Evolutionary conservation across 2,329 filamentous ascomycete genomes (phyloP).

Genomic region (Colletotrichum scovillei): DNA sequence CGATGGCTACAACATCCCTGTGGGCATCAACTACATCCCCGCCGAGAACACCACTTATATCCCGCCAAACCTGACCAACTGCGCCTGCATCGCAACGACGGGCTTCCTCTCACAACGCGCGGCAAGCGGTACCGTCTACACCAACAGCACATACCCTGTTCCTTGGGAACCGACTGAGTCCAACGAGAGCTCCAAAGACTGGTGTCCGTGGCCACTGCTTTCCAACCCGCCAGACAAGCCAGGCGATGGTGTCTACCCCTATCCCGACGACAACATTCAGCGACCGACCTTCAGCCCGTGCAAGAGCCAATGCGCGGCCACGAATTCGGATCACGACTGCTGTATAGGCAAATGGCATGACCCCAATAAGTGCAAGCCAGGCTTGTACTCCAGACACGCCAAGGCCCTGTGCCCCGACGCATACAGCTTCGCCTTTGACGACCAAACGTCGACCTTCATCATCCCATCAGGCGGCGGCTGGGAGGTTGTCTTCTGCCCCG

Average conservation of each 20-base stretch:
- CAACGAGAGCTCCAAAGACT: conserved; percentile 67
- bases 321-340: conserved; percentile 75
- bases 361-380: conserved; percentile 72
- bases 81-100: conserved; percentile 78
- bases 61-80: conserved; percentile 81
- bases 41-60: conserved; percentile 73
- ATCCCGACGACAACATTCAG: conserved; percentile 79
- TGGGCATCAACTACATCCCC: conserved; percentile 71
- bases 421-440: conserved; percentile 80
- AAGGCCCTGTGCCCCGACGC: conserved; percentile 86
- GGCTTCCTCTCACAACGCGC: conserved; percentile 69
- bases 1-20: conserved; percentile 84
- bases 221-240: conserved; percentile 75
- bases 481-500: conserved; percentile 82
- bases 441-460: conserved; percentile 69
- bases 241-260: conserved; percentile 81
- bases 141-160: conserved; percentile 74
- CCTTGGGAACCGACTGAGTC: conserved; percentile 73
- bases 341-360: conserved; percentile 77
- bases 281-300: conserved; percentile 82
- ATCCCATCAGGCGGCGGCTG: conserved; percentile 78
- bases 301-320: conserved; percentile 79
- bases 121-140: conserved; percentile 66
- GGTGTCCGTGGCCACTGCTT: conserved; percentile 87
- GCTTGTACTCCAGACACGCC: conserved; percentile 74